A percentile compares a stretch with the other conserved stretches of the same genome.
Evolutionary conservation across 2,329 filamentous ascomycete species (phyloP).

Genomic region (Xylaria sp.): DNA sequence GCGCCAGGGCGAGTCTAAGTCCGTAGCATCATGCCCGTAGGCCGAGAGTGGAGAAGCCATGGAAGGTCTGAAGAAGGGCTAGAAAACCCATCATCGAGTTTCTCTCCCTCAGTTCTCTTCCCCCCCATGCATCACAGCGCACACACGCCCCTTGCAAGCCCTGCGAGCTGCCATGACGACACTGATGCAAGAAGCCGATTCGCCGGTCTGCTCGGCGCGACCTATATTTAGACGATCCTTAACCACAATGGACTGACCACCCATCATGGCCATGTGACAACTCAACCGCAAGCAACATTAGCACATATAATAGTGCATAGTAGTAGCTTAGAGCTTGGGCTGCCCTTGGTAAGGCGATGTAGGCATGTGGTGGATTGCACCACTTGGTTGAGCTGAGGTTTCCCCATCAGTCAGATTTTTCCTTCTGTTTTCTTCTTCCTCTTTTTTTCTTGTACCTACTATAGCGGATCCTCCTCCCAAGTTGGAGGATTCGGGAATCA

Average conservation of each 20-base stretch:
- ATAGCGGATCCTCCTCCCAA: background rate
- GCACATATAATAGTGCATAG: too few species aligned
- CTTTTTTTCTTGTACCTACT: background rate
- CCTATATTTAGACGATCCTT: conserved; percentile 23
- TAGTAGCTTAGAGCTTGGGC: too few species aligned
- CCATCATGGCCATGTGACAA: conserved; percentile 19
- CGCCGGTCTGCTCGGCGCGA: conserved; percentile 15
- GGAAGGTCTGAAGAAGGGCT: conserved; percentile 25
- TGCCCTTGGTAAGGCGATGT: conserved; percentile 3
- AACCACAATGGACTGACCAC: conserved; percentile 11
- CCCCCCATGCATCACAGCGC: background rate
- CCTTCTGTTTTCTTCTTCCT: background rate
- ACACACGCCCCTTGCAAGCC: conserved; percentile 1
- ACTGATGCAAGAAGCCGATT: conserved; percentile 28
- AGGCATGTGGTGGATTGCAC: conserved; percentile 4
- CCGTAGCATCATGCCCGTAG: conserved; percentile 19
- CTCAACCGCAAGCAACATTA: conserved; percentile 2
- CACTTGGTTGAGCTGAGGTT: too few species aligned
- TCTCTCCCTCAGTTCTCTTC: too few species aligned
- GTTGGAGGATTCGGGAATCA: background rate
- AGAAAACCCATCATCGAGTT: conserved; percentile 18
- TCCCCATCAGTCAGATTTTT: too few species aligned
- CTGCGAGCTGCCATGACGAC: conserved; percentile 25
- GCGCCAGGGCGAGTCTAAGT: background rate
- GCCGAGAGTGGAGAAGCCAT: conserved; percentile 21